phyloP scores from a whole-genome alignment of 2,329 filamentous ascomycete species.

The Lachnellula hyalina region DNA sequence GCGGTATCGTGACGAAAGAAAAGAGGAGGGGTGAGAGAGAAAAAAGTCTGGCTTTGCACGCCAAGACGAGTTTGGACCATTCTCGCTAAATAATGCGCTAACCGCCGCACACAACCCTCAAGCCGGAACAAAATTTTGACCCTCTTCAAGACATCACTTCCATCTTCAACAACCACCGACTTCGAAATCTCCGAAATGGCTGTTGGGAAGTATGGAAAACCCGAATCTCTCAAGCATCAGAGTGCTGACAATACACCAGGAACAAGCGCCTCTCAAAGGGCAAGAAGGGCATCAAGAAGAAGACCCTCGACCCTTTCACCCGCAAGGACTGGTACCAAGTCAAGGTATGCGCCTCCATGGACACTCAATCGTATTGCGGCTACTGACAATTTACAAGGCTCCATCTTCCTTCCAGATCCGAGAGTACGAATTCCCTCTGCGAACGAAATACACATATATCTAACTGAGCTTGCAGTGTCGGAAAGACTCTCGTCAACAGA shows the following conservation, averaged over 20 bases:
- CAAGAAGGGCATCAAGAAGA: constrained; percentile 99
- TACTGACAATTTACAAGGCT: constrained; percentile 51
- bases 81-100: neutral
- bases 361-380: neutral
- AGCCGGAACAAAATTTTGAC: constrained; percentile 3
- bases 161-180: constrained; percentile 26
- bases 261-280: constrained; percentile 99
- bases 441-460: constrained; percentile 18
- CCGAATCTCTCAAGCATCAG: neutral
- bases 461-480: constrained; percentile 65
- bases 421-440: constrained; percentile 59
- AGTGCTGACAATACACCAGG: constrained; percentile 44
- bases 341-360: constrained; percentile 57
- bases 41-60: neutral
- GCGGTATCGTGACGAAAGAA: too few species aligned
- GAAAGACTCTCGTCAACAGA: constrained; percentile 99
- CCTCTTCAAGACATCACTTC: constrained; percentile 9
- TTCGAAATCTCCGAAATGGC: constrained; percentile 59
- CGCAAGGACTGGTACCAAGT: constrained; percentile 99
- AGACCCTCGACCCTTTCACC: constrained; percentile 93
- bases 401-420: constrained; percentile 91
- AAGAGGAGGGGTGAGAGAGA: too few species aligned
- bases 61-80: neutral
- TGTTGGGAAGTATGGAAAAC: constrained; percentile 72
- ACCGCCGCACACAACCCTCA: constrained; percentile 1